These are phyloP conservation scores for Protomyces pachydermus DNA, from an alignment of 1,139 yeast species.

Conservation along the genomic window DNA sequence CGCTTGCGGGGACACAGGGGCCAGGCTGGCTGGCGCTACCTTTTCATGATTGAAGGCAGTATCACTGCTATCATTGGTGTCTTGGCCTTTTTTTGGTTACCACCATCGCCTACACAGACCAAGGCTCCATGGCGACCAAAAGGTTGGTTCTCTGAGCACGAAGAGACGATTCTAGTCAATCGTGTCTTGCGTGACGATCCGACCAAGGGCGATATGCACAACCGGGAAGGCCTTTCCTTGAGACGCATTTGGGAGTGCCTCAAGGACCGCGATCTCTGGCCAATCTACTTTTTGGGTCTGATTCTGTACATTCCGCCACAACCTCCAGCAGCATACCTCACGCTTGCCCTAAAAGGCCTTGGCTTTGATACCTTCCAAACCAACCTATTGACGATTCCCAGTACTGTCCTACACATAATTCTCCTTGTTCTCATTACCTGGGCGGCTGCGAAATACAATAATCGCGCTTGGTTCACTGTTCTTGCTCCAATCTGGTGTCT, in stretches of 20 bases:
- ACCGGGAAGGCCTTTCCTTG: conserved; percentile 51
- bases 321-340: conserved; percentile 50
- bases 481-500: conserved; percentile 34
- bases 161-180: conserved; percentile 56
- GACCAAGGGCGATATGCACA: conserved; percentile 59
- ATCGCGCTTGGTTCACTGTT: conserved; percentile 38
- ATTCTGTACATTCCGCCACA: conserved; percentile 43
- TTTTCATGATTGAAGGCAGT: conserved; percentile 54
- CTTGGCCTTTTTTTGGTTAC: conserved; percentile 50
- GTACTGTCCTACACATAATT: conserved; percentile 43
- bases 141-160: conserved; percentile 58
- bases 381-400: conserved; percentile 42
- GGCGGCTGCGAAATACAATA: conserved; percentile 44
- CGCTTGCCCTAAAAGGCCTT: conserved; percentile 49
- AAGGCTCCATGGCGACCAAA: conserved; percentile 46
- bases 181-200: conserved; percentile 62
- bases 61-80: conserved; percentile 51
- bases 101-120: conserved; percentile 57
- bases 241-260: conserved; percentile 45
- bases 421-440: conserved; percentile 43
- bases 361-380: conserved; percentile 56
- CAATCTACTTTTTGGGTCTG: conserved; percentile 51
- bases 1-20: conserved; percentile 43
- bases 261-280: conserved; percentile 55
- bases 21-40: conserved; percentile 54